phyloP scores from a whole-genome alignment of 768 basidiomycete species.

The Termitomyces sp. region DNA sequence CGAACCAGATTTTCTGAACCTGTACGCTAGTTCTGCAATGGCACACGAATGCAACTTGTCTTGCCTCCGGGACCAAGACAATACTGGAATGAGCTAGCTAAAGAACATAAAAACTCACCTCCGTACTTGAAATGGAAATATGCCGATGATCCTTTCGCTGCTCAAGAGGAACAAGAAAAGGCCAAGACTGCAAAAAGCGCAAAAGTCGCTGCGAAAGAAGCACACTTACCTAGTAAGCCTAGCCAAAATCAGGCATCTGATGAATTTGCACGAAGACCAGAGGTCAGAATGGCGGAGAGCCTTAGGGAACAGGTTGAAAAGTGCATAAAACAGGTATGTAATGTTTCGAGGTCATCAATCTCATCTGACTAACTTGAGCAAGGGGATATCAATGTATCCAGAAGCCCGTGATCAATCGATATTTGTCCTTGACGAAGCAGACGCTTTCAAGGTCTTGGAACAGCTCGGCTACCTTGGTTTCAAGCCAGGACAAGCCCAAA shows the following conservation, averaged over 20 bases:
- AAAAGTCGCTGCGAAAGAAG: slow-evolving; percentile 14
- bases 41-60: slow-evolving; percentile 64
- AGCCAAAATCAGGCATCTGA: slow-evolving; percentile 18
- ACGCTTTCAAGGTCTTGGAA: slow-evolving; percentile 33
- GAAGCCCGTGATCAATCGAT: slow-evolving; percentile 32
- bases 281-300: slow-evolving; percentile 77
- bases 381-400: slow-evolving; percentile 51
- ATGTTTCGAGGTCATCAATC: slow-evolving; percentile 4
- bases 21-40: slow-evolving; percentile 62
- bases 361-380: not conserved
- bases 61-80: slow-evolving; percentile 82
- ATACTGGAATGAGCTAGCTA: slow-evolving; percentile 77
- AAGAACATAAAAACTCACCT: slow-evolving; percentile 61
- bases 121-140: slow-evolving; percentile 84
- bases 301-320: slow-evolving; percentile 80
- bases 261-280: slow-evolving; percentile 48
- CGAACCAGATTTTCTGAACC: slow-evolving; percentile 16
- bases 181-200: slow-evolving; percentile 45
- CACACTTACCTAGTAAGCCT: slow-evolving; percentile 13
- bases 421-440: slow-evolving; percentile 35
- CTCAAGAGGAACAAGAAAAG: slow-evolving; percentile 65
- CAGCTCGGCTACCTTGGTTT: slow-evolving; percentile 70
- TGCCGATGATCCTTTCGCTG: slow-evolving; percentile 79
- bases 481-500: slow-evolving; percentile 42
- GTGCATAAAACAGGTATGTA: slow-evolving; percentile 64